These are phyloP conservation scores for Vachellia pachyceras DNA, from an alignment of 306 rosid genomes.

Conservation along the genomic window DNA sequence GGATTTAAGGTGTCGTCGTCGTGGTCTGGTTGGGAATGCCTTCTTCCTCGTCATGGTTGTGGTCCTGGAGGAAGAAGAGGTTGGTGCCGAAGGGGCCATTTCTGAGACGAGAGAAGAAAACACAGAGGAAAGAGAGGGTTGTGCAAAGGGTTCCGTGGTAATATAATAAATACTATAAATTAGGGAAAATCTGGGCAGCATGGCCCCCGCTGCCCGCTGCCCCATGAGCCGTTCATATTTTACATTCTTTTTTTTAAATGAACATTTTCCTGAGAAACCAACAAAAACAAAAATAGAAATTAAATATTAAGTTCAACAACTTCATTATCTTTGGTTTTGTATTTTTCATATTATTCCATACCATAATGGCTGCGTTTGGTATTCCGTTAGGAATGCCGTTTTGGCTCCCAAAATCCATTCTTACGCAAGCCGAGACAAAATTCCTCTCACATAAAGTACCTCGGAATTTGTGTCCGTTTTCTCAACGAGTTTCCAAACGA, in stretches of 20 bases:
- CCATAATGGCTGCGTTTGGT: too few species aligned
- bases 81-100: conserved; percentile 8
- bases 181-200: background rate
- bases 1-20: background rate
- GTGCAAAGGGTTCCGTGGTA: background rate
- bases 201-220: conserved; percentile 41
- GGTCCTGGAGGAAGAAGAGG: background rate
- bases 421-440: too few species aligned
- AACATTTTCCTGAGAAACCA: too few species aligned
- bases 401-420: too few species aligned
- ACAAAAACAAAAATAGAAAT: too few species aligned
- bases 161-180: background rate
- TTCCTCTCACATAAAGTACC: too few species aligned
- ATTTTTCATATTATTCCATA: too few species aligned
- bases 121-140: background rate
- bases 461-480: too few species aligned
- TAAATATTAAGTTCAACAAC: too few species aligned
- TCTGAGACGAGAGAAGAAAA: background rate
- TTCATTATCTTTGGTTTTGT: too few species aligned
- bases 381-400: too few species aligned
- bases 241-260: background rate
- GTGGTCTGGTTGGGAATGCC: background rate
- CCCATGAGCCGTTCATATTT: conserved; percentile 26
- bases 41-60: background rate
- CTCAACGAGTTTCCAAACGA: too few species aligned